Percentiles rank a stretch among this genome's conserved stretches.
phyloP scores from a whole-genome alignment of 2,329 filamentous ascomycete genomes.

The Ceratocystis cubensis region DNA sequence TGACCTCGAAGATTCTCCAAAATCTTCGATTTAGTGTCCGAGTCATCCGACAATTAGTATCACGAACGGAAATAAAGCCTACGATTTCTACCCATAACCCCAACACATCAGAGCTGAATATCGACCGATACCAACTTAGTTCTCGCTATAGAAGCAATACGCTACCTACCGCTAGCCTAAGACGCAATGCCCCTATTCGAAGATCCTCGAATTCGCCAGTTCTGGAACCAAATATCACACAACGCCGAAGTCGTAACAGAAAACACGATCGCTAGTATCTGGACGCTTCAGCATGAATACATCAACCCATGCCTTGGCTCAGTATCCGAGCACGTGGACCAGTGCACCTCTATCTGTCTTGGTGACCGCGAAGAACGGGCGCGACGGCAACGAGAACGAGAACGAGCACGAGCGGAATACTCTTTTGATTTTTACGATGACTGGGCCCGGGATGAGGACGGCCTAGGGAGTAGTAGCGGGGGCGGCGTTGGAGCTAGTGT shows the following conservation, averaged over 20 bases:
- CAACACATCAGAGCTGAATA: too few species aligned
- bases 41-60: neutral
- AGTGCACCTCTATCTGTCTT: conserved; percentile 58
- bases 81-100: too few species aligned
- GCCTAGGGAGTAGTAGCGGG: conserved; percentile 33
- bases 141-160: neutral
- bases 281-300: conserved; percentile 77
- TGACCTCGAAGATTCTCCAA: neutral
- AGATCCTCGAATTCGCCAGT: conserved; percentile 82
- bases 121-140: too few species aligned
- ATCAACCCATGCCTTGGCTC: conserved; percentile 66
- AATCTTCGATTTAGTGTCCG: neutral
- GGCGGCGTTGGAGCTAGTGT: conserved; percentile 23
- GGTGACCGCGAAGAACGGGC: conserved; percentile 62
- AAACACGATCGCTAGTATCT: conserved; percentile 80
- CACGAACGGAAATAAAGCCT: neutral
- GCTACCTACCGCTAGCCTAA: neutral
- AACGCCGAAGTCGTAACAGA: conserved; percentile 86
- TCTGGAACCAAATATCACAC: conserved; percentile 83
- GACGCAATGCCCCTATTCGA: conserved; percentile 48
- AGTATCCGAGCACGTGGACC: conserved; percentile 53
- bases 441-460: conserved; percentile 58
- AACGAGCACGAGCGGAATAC: conserved; percentile 55
- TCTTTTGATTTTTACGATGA: conserved; percentile 98
- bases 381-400: conserved; percentile 54